Evolutionary conservation across 768 basidiomycete genomes (phyloP).

Genomic region (Lactarius pseudohatsudake): DNA sequence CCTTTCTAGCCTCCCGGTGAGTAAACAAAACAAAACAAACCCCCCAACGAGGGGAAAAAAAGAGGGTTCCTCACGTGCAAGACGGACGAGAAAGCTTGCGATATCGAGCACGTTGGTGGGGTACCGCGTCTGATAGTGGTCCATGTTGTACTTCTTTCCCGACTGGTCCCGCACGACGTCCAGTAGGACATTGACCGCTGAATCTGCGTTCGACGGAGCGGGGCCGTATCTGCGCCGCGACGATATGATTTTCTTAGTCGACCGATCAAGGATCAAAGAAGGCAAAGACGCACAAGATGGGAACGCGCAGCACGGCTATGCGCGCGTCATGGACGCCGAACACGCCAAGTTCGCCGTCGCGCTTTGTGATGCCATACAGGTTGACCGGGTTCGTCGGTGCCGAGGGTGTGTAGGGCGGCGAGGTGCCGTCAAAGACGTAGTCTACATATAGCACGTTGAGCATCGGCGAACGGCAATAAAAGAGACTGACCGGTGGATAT

Average conservation of each 20-base stretch:
- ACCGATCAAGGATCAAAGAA: conserved; percentile 4
- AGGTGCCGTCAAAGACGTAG: conserved; percentile 95
- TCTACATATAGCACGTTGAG: conserved; percentile 45
- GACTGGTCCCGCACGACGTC: conserved; percentile 87
- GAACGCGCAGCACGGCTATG: conserved; percentile 78
- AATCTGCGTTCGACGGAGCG: conserved; percentile 79
- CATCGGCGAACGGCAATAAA: not conserved
- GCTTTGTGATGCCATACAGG: conserved; percentile 84
- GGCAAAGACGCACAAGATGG: conserved; percentile 66
- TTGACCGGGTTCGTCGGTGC: conserved; percentile 82
- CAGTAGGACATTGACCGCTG: conserved; percentile 84
- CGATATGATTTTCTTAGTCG: not conserved
- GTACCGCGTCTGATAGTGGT: conserved; percentile 89
- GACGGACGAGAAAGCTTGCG: conserved; percentile 76
- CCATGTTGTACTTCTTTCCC: conserved; percentile 91
- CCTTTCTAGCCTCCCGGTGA: conserved; percentile 35
- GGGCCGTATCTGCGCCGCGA: conserved; percentile 71
- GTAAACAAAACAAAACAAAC: not conserved
- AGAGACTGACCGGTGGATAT: conserved; percentile 74
- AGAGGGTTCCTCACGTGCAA: conserved; percentile 52
- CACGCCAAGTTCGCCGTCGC: conserved; percentile 81
- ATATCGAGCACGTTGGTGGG: conserved; percentile 92
- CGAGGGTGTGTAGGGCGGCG: conserved; percentile 81
- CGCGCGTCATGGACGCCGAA: conserved; percentile 57
- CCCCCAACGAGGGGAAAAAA: conserved; percentile 6